These are phyloP conservation scores for Coemansia sp. DNA, from an alignment of 192 early-diverging fungal species.

Conservation along the genomic window DNA sequence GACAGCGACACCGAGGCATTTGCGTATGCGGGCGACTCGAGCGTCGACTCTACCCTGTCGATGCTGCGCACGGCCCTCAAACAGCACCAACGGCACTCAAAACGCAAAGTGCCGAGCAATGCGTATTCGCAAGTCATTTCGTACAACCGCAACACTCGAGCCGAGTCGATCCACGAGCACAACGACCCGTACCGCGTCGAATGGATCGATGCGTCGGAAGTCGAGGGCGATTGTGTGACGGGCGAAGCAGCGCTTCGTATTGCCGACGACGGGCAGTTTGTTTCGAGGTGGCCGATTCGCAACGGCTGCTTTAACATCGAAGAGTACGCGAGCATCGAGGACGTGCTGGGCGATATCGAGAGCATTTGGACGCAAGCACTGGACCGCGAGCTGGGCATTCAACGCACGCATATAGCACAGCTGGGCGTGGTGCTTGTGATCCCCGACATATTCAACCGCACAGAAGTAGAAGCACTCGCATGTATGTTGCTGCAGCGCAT, in stretches of 20 bases:
- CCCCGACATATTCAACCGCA: slow-evolving; percentile 69
- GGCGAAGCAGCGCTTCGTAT: slow-evolving; percentile 38
- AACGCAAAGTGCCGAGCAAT: slow-evolving; percentile 73
- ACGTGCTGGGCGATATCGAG: slow-evolving; percentile 72
- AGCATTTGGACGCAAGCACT: slow-evolving; percentile 77
- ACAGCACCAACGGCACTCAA: slow-evolving; percentile 74
- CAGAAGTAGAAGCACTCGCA: slow-evolving; percentile 62
- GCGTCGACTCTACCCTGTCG: slow-evolving; percentile 26
- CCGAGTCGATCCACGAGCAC: slow-evolving; percentile 76
- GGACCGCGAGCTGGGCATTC: slow-evolving; percentile 65
- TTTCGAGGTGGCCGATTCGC: slow-evolving; percentile 71
- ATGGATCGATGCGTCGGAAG: slow-evolving; percentile 58
- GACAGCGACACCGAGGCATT: slow-evolving; percentile 5
- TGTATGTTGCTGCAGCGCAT: slow-evolving; percentile 71
- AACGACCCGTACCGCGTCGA: slow-evolving; percentile 91
- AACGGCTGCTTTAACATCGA: slow-evolving; percentile 72
- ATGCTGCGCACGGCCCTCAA: slow-evolving; percentile 70
- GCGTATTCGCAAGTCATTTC: slow-evolving; percentile 67
- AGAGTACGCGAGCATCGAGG: slow-evolving; percentile 67
- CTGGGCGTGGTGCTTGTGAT: slow-evolving; percentile 76
- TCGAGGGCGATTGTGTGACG: slow-evolving; percentile 49
- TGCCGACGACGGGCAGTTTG: slow-evolving; percentile 29
- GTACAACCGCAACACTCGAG: slow-evolving; percentile 64
- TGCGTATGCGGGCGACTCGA: slow-evolving; percentile 1
- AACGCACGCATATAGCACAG: slow-evolving; percentile 54